Evolutionary conservation across 2,329 filamentous ascomycete genomes (phyloP), one percentile per base, ranked within the genome.

Genomic region (Alternaria sp.): DNA sequence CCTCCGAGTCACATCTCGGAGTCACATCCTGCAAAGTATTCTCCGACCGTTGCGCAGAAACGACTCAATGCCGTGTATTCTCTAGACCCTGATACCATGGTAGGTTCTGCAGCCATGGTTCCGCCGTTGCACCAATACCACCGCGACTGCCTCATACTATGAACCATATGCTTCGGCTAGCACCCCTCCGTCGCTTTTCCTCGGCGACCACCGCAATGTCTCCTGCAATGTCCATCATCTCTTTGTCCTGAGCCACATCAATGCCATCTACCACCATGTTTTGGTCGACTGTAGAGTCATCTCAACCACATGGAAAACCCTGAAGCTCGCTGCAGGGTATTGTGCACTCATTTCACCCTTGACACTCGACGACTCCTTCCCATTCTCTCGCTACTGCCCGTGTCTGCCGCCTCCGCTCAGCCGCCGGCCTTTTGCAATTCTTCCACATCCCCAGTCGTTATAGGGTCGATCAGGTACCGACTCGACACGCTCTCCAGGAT

Each of bases 311-410:
- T 25, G 40, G 12, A 14, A 12, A 3, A 14, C 40, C 40, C n/a
- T 22, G 40, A 22, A 41, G 28, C 36, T 30, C 22, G 3, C 34
- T 28, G 34, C 41, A 27, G 55, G 40, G 46, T n/a, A 16, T n/a
- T 55, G 30, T 34, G 28, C 52, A 60, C 54, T 57, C 58, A 60
- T 57, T 57, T 57, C 51, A 65, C 8, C 30, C 18, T 12, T 36
- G 18, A 34, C 28, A 49, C 18, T 36, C 54, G 11, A 20, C 20
- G n/a, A 49, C 18, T 36, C 54, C 12, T 34, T 55, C 34, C 28
- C 34, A 43, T 52, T 50, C 18, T 18, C 55, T 69, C 64, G 64
- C 65, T 69, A 67, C 57, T 61, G 44, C 57, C 62, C 64, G 54
- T 54, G 34, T 55, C 16, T 25, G 40, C 20, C 40, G 40, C 28